Base-by-base conservation (phyloP, 2,329 filamentous ascomycete genomes). In the Bipolaris oryzae region DNA sequence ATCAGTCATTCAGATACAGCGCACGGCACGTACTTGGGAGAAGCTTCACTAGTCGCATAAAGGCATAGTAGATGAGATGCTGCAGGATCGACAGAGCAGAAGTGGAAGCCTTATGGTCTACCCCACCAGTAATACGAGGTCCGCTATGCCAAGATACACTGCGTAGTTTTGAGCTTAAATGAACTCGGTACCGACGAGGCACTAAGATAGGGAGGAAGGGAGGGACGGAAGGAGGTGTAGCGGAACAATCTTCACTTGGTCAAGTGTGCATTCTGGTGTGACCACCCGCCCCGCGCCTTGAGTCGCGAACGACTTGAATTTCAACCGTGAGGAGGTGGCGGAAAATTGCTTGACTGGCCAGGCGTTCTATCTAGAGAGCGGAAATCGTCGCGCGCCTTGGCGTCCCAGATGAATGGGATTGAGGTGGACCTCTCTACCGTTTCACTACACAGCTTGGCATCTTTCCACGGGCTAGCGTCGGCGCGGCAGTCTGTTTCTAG, bases 391-490 rank as follows among this genome's bases (percentile, higher is more conserved):
- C 10, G 25, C 20, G 33, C 20, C 54, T 57, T 50, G 46, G 45
- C 44, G 21, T 52, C n/a, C 38, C 43, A 55, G 48, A 25, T 43
- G 41, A n/a, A 23, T 28, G 44, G 45, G 21, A 31, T 33, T 13
- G n/a, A 43, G 37, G 48, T 51, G 54, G 54, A 51, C 44, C 43
- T 48, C 43, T 51, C 20, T 15, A 18, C 21, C 20, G 61, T 61
- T 63, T 63, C 61, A 61, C n/a, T 34, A 28, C 35, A 48, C 35
- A 48, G 46, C 42, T 53, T 55, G 49, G 50, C 48, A 38, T 48
- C 44, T 47, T 41, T 34, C 25, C 35, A 38, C n/a, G 38, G 34
- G 11, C 28, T 52, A 50, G 61, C 53, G 38, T 38, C 50, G 55
- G 55, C 25, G 41, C 49, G 50, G 37, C 44, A 57, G 45, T n/a